Evolutionary conservation across 345 rosid species (phyloP).

Genomic region (Dipteronia dyeriana): DNA sequence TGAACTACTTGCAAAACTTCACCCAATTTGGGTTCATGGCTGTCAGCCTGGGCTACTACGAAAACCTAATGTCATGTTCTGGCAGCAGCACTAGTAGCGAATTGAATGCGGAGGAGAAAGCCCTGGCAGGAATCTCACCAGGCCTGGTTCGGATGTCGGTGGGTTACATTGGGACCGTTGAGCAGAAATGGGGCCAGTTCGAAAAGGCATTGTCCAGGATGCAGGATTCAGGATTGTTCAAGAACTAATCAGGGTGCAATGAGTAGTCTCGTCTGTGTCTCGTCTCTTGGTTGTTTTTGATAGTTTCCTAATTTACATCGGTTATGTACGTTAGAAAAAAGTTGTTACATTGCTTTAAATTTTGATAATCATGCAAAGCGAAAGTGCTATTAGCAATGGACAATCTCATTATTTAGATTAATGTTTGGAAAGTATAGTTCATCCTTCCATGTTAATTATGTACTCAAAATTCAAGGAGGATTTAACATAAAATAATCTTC

Average conservation of each 20-base stretch:
- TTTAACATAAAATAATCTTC: no score
- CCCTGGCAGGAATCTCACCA: conserved; percentile 86
- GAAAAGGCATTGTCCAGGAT: conserved; percentile 70
- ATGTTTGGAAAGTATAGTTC: no score
- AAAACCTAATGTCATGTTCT: conserved; percentile 93
- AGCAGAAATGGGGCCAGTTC: conserved; percentile 87
- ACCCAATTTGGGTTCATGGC: conserved; percentile 96
- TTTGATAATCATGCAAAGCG: not conserved
- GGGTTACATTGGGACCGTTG: conserved; percentile 83
- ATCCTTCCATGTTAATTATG: no score
- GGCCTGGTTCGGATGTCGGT: conserved; percentile 89
- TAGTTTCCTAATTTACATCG: not conserved
- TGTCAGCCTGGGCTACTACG: conserved; percentile 91
- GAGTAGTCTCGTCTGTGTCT: not conserved
- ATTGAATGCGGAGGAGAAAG: conserved; percentile 64
- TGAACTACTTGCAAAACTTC: conserved; percentile 72
- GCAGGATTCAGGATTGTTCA: conserved; percentile 40
- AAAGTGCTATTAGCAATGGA: not conserved
- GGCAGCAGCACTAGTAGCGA: conserved; percentile 96
- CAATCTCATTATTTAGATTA: no score
- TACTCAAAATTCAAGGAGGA: no score
- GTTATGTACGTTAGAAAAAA: not conserved
- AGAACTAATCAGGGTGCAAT: conserved; percentile 10
- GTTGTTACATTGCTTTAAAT: not conserved
- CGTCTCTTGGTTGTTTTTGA: no score